Evolutionary conservation across 2,329 filamentous ascomycete genomes (phyloP), one percentile per base, ranked within the genome.

Genomic region (Aspergillus bombycis): DNA sequence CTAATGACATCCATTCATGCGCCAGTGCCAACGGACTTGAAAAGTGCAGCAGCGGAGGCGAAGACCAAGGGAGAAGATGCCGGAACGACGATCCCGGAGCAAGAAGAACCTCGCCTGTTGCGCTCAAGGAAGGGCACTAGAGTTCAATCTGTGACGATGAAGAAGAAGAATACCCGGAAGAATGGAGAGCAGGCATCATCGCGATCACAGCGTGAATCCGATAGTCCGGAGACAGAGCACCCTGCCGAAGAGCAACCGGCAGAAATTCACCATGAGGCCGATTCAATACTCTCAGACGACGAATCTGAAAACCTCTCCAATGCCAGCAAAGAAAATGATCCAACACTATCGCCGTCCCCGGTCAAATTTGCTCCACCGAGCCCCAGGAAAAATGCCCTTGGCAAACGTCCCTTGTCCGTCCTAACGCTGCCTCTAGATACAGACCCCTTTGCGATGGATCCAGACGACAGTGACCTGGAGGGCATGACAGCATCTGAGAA

Each of bases 1-100:
- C 73, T 89, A 52, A 88, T 89, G 87, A 86, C 86, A 3, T 84
- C 83, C 3, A 87, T 89, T 14, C 86, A 89, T 69, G 87, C 87
- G 11, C 79, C 78, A 0, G 78, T 88, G 21, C 85, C 86, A 0
- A 62, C 66, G 21, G 76, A 79, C 16, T 65, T 88, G 59, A 74
- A 69, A 57, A 73, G 73, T 0, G 77, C 77, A 12, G 86, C 85
- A 2, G 69, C 71, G 21, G 83, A 87, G 65, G 87, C 87, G 14
- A 86, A 85, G 72, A 77, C 76, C 63, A 75, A 84, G 57, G 85
- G 85, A 3, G 85, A 86, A 68, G 85, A 85, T 69, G 66, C 74
- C 65, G 67, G 70, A 11, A 68, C 72, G 11, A 66, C 68, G 7
- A 62, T 72, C 11, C 61, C 69, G 10, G 70, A 75, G 53, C 69